Evolutionary conservation across 768 basidiomycete species (phyloP).

Genomic region (Agaricus sinodeliciosus): DNA sequence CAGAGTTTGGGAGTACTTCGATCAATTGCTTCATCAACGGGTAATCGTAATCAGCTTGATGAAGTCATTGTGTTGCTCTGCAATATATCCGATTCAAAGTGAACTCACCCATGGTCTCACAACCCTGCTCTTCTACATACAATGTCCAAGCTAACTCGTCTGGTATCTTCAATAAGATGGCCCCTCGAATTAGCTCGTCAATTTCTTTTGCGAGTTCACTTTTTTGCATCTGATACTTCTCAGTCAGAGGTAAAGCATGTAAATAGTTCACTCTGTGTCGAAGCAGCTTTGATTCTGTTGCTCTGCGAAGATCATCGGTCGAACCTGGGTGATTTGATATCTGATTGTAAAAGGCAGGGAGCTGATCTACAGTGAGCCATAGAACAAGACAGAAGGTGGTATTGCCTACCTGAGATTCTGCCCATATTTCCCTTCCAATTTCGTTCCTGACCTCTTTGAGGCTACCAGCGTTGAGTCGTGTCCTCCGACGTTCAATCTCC

Average conservation of each 20-base stretch:
- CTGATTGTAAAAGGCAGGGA: constrained; percentile 70
- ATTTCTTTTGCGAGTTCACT: constrained; percentile 49
- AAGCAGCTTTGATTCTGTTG: constrained; percentile 71
- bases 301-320: constrained; percentile 70
- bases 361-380: constrained; percentile 27
- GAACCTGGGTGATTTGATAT: constrained; percentile 79
- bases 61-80: not conserved
- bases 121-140: constrained; percentile 70
- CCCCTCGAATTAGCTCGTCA: constrained; percentile 66
- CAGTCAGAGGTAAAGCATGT: constrained; percentile 44
- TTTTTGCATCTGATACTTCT: constrained; percentile 33
- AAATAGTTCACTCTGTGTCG: constrained; percentile 56
- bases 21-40: constrained; percentile 53
- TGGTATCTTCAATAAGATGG: constrained; percentile 65
- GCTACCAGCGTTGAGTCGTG: constrained; percentile 61
- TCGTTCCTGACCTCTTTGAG: constrained; percentile 55
- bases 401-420: constrained; percentile 46
- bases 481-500: constrained; percentile 75
- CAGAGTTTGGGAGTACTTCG: constrained; percentile 53
- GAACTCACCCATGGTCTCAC: constrained; percentile 53
- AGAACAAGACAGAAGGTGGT: not conserved
- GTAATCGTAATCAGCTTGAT: constrained; percentile 55
- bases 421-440: constrained; percentile 60
- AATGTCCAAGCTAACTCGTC: constrained; percentile 82
- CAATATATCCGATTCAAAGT: constrained; percentile 2